Evolutionary conservation across 208 protist genomes (phyloP), one percentile per base, ranked within the genome.

Genomic region (Herpetomonas samuelpessoai): DNA sequence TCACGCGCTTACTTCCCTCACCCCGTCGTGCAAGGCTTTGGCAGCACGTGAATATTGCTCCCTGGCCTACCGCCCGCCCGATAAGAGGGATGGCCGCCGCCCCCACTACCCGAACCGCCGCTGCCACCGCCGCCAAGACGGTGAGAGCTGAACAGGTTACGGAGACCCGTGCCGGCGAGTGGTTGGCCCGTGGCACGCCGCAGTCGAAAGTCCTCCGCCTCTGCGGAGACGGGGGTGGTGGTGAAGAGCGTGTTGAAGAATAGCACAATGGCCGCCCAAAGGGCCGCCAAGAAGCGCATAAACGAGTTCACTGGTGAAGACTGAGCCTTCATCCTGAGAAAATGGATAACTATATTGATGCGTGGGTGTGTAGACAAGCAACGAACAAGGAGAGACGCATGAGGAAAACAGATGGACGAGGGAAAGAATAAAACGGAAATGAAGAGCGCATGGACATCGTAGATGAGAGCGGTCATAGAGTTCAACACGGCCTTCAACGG

Each of bases 161-260:
- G 16, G 44, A 48, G 44, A 48, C 44, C 19, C 16, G 16, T 22
- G 44, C 44, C 44, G 28, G 2, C 46, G 24, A 41, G 45, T 53
- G 9, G 44, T 45, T 10, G 45, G 50, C 22, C 51, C 39, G 26
- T 47, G 63, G 12, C 50, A 49, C 0, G 68, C 31, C 66, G 19
- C 50, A 48, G 18, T 12, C 59, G 65, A 55, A 74, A 76, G 41
- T 74, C 66, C 19, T 89, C 70, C 9, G 82, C 50, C n/a, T 82
- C 68, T 24, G 81, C 51, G 4, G 50, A 24, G 22, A 82, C 26
- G 3, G 84, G 74, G 30, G 74, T 44, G 10, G 76, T 62, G 30
- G 85, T 82, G 46, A 95, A 74, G 18, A 95, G 46, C 0, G 75
- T 90, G n/a, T 53, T 31, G 44, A 89, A 59, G 53, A 95, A 95